Base-by-base conservation (phyloP, 805 yeast species). In the Lipomyces chichibuensis region DNA sequence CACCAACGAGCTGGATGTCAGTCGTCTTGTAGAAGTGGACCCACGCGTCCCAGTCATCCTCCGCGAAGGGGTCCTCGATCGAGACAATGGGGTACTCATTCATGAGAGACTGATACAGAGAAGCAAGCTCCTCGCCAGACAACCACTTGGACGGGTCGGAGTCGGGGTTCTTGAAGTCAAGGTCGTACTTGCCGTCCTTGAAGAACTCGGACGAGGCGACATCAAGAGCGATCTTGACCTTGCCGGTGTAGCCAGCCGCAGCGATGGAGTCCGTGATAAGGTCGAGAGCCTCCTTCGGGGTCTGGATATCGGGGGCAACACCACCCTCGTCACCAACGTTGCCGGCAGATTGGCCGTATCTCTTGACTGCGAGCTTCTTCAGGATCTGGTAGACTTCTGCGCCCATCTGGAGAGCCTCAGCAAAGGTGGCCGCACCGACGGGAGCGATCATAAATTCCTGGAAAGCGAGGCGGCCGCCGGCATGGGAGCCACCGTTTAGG, bases 271-370 rank as follows among this genome's bases (percentile, higher is more conserved):
- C 89, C 76, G 87, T 85, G 81, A 94, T 92, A 82, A 94, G 88
- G 85, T 95, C 98, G 75, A 94, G 85, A 77, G 98, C 99, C 88
- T 94, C 98, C 83, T 87, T 91, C 80, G 99, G 94, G 76, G 97
- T 87, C 75, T 89, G 86, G 75, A 95, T 88, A 83, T 92, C 91
- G 83, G 99, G 99, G 78, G 99, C 99, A 85, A 94, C 97, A 88
- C 99, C 99, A 90, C 99, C 99, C 87, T 94, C 99, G 84, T 94
- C 99, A 88, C 99, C 99, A 80, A 94, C 99, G 85, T 94, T 94
- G 84, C 97, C 98, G 78, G 99, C 99, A 72, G 96, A 89, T 80
- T 91, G 89, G 80, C 99, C 99, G 89, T 94, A 95, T 82, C 84
- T 86, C 88, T 91, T 89, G 88, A 91, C 91, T 82, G 98, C 89